These are phyloP conservation scores for Pythium coloratum DNA, from an alignment of 352 stramenopile species.

Conservation along the genomic window DNA sequence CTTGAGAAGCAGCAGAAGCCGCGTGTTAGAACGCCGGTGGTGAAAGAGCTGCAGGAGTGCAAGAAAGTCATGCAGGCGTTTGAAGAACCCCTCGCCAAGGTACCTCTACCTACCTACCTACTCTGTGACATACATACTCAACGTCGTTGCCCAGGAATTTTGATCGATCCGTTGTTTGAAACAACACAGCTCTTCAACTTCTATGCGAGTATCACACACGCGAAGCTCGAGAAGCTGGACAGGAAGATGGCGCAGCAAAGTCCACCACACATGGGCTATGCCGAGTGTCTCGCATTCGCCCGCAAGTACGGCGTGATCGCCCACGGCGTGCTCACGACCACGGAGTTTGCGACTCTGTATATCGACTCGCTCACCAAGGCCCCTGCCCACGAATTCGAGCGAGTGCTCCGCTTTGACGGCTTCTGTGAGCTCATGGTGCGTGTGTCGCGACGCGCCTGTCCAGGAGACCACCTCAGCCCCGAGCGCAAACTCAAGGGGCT, in stretches of 20 bases:
- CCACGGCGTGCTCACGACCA: constrained; percentile 72
- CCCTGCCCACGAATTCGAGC: constrained; percentile 52
- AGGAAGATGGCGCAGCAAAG: constrained; percentile 46
- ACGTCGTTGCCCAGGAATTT: too few relatives aligned
- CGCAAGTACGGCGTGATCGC: constrained; percentile 79
- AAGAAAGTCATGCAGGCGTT: constrained; percentile 56
- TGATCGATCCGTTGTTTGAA: too few relatives aligned
- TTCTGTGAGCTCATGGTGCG: constrained; percentile 74
- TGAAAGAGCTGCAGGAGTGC: constrained; percentile 66
- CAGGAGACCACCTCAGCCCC: constrained; percentile 32
- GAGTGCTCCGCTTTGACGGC: constrained; percentile 55
- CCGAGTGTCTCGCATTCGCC: constrained; percentile 63
- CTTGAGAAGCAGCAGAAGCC: constrained; percentile 71
- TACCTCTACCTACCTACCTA: constrained; percentile 2
- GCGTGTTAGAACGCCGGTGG: constrained; percentile 41
- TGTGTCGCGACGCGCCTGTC: constrained; percentile 48
- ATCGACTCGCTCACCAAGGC: constrained; percentile 71
- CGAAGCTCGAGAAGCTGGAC: constrained; percentile 70
- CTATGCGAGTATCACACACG: constrained; percentile 49
- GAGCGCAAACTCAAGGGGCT: constrained; percentile 71
- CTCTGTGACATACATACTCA: too few relatives aligned
- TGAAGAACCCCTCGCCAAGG: constrained; percentile 61
- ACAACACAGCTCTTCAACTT: constrained; percentile 50
- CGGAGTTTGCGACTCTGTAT: constrained; percentile 73
- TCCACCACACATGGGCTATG: constrained; percentile 64